Evolutionary conservation across 23 red algal genomes (phyloP).

Genomic region (Rhodosorus marinus): DNA sequence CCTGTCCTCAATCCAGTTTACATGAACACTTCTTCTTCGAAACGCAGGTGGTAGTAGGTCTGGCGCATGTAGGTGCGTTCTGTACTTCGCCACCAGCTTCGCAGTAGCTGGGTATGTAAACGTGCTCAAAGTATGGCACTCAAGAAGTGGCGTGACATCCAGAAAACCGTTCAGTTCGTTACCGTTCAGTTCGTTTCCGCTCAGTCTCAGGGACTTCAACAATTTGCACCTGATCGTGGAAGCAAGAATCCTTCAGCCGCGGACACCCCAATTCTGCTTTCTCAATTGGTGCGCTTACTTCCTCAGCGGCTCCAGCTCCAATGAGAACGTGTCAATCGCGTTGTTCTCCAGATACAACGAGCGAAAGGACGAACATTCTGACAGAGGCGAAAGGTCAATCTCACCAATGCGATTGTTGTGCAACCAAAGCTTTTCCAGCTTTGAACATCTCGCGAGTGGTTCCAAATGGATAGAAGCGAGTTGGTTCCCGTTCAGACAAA

Average conservation of each 20-base stretch:
- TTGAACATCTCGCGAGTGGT: slow-evolving; percentile 34
- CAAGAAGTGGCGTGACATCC: slow-evolving; percentile 67
- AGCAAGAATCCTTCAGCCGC: too few species aligned
- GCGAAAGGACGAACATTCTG: slow-evolving; percentile 22
- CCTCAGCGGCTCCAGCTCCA: slow-evolving; percentile 56
- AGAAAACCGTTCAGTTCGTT: slow-evolving; percentile 40
- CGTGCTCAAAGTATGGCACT: slow-evolving; percentile 13
- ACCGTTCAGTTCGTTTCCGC: slow-evolving; percentile 39
- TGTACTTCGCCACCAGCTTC: background rate
- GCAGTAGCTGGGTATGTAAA: background rate
- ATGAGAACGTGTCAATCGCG: slow-evolving; percentile 9
- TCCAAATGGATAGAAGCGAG: slow-evolving; percentile 37
- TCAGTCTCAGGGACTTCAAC: too few species aligned
- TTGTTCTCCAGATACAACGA: slow-evolving; percentile 93
- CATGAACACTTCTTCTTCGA: background rate
- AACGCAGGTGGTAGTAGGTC: background rate
- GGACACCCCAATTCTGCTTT: too few species aligned
- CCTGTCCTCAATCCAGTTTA: background rate
- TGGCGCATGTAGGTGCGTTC: background rate
- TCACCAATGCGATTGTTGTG: slow-evolving; percentile 55
- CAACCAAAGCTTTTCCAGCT: slow-evolving; percentile 80
- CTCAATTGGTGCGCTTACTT: too few species aligned
- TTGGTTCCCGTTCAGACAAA: slow-evolving; percentile 84
- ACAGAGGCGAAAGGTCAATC: slow-evolving; percentile 55
- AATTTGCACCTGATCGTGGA: too few species aligned